Base-by-base conservation (phyloP, 2,329 filamentous ascomycete genomes). In the Xylaria sp. region DNA sequence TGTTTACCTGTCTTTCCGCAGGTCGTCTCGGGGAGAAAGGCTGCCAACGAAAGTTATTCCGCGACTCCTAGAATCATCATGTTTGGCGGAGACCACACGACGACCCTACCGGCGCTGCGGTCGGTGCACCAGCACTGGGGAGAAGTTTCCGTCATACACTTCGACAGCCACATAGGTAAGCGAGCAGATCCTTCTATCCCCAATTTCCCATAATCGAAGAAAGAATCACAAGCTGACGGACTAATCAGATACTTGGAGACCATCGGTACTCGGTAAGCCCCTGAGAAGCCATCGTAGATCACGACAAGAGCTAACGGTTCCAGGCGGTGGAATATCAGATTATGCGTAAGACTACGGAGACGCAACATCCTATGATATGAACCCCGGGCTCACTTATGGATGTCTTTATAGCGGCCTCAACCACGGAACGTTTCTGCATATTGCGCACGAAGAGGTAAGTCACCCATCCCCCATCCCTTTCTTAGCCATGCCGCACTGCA, bases 181-280 rank as follows among this genome's bases (percentile, higher is more conserved):
- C 4, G 11, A 24, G 14, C 14, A 32, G 36, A 8, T n/a, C 30
- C 27, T 11, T 42, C 14, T 2, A n/a, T 4, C n/a, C 5, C 3
- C 17, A 6, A 6, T 63, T 19, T 19, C 30, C 39, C 4, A 1
- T 39, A 14, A 24, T 30, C n/a, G n/a, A 42, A 53, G 39, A 64
- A 1, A 32, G 56, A 36, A 24, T n/a, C 32, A 6, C 7, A 39
- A 27, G 65, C 71, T 75, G 51, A 77, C 57, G 24, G 3, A 2
- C 24, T 2, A 24, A 9, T 19, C 27, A 85, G 87, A 93, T 77
- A 93, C 91, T 0, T 93, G 91, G 91, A 88, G 92, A 75, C 90
- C 92, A 0, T 84, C 84, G 0, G 84, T 87, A 0, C 73, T 88
- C 3, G 85, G 84, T 84, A 73, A 69, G 78, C 67, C 12, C 11